phyloP scores from a whole-genome alignment of 495 filamentous ascomycete genomes.

The Diplogelasinospora grovesii region DNA sequence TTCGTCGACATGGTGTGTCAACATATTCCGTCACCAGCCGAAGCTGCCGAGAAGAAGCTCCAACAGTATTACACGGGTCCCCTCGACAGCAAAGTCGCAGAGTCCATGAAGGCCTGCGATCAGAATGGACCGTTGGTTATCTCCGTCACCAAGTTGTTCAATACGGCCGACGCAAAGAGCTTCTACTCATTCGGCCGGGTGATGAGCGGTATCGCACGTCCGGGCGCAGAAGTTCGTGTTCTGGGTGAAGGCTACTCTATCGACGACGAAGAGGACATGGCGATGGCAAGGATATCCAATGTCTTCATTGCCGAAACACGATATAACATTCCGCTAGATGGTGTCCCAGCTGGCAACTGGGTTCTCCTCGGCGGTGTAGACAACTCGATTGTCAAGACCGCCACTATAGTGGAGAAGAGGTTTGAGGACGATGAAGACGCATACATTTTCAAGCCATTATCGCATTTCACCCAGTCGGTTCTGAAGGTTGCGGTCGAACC shows the following conservation, averaged over 20 bases:
- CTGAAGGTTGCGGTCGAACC: conserved; percentile 98
- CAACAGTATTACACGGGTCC: conserved; percentile 91
- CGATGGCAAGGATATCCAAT: conserved; percentile 74
- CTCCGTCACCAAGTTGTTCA: conserved; percentile 89
- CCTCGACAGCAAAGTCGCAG: conserved; percentile 76
- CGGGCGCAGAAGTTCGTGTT: conserved; percentile 78
- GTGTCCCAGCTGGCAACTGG: conserved; percentile 93
- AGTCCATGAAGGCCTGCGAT: conserved; percentile 74
- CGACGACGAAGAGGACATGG: conserved; percentile 98
- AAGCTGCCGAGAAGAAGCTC: conserved; percentile 68
- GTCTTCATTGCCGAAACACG: conserved; percentile 91
- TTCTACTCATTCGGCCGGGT: conserved; percentile 90
- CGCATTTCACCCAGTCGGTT: conserved; percentile 94
- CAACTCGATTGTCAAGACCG: conserved; percentile 97
- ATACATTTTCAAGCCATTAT: conserved; percentile 87
- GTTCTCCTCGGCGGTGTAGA: conserved; percentile 86
- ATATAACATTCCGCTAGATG: conserved; percentile 85
- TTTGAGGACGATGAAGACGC: conserved; percentile 83
- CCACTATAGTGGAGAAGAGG: conserved; percentile 80
- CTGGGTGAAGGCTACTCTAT: conserved; percentile 93
- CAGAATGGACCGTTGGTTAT: conserved; percentile 85
- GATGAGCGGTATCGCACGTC: conserved; percentile 83
- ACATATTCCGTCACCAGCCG: conserved; percentile 81
- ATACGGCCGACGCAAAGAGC: conserved; percentile 73
- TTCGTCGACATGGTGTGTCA: conserved; percentile 95